A percentile compares a stretch with the other conserved stretches of the same genome.
Conservation (phyloP, 805 yeast genomes). For the Monosporozyma aquatica region DNA sequence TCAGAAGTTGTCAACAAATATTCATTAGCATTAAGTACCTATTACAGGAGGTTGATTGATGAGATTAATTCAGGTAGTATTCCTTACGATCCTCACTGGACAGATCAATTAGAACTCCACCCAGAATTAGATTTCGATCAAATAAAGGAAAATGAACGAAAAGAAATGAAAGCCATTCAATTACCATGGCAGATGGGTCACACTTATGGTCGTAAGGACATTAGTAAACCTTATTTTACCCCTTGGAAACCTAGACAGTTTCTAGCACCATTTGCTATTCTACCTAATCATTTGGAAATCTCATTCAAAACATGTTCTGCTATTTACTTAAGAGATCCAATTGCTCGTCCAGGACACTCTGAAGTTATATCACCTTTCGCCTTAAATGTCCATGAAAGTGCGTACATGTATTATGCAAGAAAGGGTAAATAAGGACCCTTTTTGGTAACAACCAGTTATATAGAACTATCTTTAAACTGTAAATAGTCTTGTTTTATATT, state of each 20-base stretch:
- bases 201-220: slow-evolving; percentile 71
- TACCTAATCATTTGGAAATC: slow-evolving; percentile 86
- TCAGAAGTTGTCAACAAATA: slow-evolving; percentile 21
- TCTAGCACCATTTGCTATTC: slow-evolving; percentile 81
- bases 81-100: slow-evolving; percentile 46
- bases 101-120: slow-evolving; percentile 36
- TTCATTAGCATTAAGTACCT: slow-evolving; percentile 21
- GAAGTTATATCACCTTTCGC: slow-evolving; percentile 91
- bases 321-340: slow-evolving; percentile 92
- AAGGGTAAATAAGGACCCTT: slow-evolving; percentile 48
- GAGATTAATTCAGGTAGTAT: slow-evolving; percentile 21
- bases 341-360: slow-evolving; percentile 92
- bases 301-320: slow-evolving; percentile 92
- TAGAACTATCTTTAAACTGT: not conserved
- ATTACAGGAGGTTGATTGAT: slow-evolving; percentile 23
- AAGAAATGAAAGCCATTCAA: slow-evolving; percentile 37
- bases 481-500: slow-evolving; percentile 3
- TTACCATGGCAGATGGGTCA: slow-evolving; percentile 76
- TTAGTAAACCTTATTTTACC: slow-evolving; percentile 77
- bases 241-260: slow-evolving; percentile 97
- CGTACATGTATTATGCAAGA: slow-evolving; percentile 87
- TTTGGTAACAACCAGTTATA: too few species aligned
- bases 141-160: slow-evolving; percentile 41
- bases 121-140: slow-evolving; percentile 36
- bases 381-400: slow-evolving; percentile 76